Evolutionary conservation across 805 yeast genomes (phyloP).

Genomic region (Pichia cabralensis): DNA sequence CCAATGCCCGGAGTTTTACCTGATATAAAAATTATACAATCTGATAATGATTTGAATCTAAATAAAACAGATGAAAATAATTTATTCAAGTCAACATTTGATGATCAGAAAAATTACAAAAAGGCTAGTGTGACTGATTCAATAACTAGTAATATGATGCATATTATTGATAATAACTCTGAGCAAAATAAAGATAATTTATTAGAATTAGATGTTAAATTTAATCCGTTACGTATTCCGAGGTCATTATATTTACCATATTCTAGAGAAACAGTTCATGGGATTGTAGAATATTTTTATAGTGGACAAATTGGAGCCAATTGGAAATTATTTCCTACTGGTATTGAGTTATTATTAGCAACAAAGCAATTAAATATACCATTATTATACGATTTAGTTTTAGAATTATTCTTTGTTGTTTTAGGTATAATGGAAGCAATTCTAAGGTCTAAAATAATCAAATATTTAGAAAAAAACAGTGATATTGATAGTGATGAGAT

Average conservation of each 20-base stretch:
- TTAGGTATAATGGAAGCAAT: slow-evolving; percentile 51
- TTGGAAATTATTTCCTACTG: slow-evolving; percentile 64
- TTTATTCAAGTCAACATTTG: too few species aligned
- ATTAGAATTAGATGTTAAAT: too few species aligned
- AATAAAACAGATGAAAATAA: too few species aligned
- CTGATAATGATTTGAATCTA: too few species aligned
- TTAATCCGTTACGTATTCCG: slow-evolving; percentile 34
- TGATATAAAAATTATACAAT: too few species aligned
- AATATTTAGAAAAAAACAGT: slow-evolving; percentile 2
- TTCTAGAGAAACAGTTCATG: slow-evolving; percentile 47
- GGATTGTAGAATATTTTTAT: slow-evolving; percentile 62
- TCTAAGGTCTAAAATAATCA: slow-evolving; percentile 2
- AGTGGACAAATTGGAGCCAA: slow-evolving; percentile 73
- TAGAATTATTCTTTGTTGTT: slow-evolving; percentile 60
- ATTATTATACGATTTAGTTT: slow-evolving; percentile 54
- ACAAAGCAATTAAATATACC: slow-evolving; percentile 64
- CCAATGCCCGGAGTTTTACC: slow-evolving; percentile 36
- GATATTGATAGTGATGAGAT: slow-evolving; percentile 1
- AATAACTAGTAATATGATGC: too few species aligned
- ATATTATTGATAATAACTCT: too few species aligned
- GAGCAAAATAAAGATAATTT: too few species aligned
- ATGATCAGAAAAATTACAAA: too few species aligned
- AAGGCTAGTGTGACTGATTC: too few species aligned
- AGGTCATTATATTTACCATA: slow-evolving; percentile 63
- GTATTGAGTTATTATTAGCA: slow-evolving; percentile 51